Conservation (phyloP, 768 basidiomycete genomes). For the Mycena rosella region DNA sequence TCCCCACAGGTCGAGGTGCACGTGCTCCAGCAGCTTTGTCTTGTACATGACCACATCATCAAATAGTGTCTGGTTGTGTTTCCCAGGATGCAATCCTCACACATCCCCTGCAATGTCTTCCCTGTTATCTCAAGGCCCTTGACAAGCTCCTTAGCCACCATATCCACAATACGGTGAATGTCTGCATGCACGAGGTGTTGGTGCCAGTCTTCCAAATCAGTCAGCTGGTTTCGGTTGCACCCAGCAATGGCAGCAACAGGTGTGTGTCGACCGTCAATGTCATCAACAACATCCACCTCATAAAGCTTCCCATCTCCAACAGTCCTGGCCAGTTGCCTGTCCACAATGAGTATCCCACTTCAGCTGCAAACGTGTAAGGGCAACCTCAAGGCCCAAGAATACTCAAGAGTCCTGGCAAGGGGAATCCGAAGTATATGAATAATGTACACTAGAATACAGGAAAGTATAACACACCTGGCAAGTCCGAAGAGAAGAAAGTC, state of each 20-base stretch:
- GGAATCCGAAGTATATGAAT: too few species aligned
- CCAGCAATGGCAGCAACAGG: background rate
- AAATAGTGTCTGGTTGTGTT: background rate
- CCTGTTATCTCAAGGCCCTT: background rate
- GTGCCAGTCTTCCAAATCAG: background rate
- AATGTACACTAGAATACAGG: too few species aligned
- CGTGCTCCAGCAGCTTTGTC: background rate
- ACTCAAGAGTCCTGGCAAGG: too few species aligned
- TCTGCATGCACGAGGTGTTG: background rate
- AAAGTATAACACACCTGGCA: too few species aligned
- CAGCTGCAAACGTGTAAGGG: background rate
- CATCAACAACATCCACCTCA: background rate
- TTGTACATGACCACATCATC: background rate
- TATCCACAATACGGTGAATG: background rate
- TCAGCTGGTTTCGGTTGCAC: background rate
- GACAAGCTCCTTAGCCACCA: background rate
- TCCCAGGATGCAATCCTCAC: background rate
- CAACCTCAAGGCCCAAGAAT: too few species aligned
- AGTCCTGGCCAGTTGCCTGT: background rate
- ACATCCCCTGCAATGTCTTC: background rate
- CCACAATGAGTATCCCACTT: background rate
- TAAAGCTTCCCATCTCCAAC: background rate
- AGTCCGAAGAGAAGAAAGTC: too few species aligned
- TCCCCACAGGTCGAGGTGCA: slow-evolving; percentile 1
- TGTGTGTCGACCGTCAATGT: background rate